Percentiles rank a stretch among this genome's conserved stretches.
These are phyloP conservation scores for Cenchrus purpureus DNA, from an alignment of 176 grass and related monocot species.

Conservation along the genomic window DNA sequence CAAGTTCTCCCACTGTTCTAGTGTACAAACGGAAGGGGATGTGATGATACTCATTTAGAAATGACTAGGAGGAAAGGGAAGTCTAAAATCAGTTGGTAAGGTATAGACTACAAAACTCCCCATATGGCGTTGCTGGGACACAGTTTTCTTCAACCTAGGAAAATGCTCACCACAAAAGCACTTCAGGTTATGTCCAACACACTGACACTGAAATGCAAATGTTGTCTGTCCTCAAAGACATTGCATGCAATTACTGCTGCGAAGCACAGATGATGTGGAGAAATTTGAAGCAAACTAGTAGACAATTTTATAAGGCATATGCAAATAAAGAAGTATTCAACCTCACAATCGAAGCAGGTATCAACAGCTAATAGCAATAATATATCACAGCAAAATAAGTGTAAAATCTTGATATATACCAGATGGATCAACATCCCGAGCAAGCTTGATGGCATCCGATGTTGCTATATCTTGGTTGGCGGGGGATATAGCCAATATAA, in stretches of 20 bases:
- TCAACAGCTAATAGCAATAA: slow-evolving; percentile 16
- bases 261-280: neutral
- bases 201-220: slow-evolving; percentile 7
- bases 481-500: slow-evolving; percentile 89
- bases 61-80: neutral
- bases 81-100: neutral
- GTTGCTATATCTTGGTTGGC: slow-evolving; percentile 99
- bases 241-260: neutral
- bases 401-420: slow-evolving; percentile 47
- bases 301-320: slow-evolving; percentile 2
- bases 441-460: slow-evolving; percentile 95
- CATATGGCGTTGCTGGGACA: neutral
- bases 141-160: neutral
- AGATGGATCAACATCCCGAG: slow-evolving; percentile 83
- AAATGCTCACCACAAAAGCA: neutral
- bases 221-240: neutral
- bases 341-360: slow-evolving; percentile 5
- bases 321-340: slow-evolving; percentile 16
- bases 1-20: neutral
- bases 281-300: slow-evolving; percentile 23
- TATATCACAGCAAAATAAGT: slow-evolving; percentile 22
- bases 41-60: neutral
- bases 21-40: neutral
- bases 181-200: neutral
- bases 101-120: neutral